Percentiles rank a stretch among this genome's conserved stretches.
These are phyloP conservation scores for Priceomyces melissophilus DNA, from an alignment of 805 yeast species.

Conservation along the genomic window DNA sequence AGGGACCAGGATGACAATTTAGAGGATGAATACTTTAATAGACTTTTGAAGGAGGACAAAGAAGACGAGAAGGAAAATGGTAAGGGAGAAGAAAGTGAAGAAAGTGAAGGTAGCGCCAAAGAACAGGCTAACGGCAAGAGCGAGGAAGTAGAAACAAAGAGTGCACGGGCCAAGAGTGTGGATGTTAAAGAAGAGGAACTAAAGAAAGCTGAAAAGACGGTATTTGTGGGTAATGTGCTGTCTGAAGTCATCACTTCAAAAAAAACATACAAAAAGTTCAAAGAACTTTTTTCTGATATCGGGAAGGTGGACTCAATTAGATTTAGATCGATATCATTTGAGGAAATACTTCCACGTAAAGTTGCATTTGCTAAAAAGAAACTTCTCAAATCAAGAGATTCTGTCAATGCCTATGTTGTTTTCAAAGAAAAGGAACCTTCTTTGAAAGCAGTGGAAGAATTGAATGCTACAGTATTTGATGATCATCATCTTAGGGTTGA, in stretches of 20 bases:
- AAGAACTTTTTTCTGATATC: conserved; percentile 50
- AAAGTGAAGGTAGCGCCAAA: conserved; percentile 15
- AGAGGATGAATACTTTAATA: conserved; percentile 52
- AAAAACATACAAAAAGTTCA: conserved; percentile 57
- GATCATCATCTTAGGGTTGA: conserved; percentile 85
- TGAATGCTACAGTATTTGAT: conserved; percentile 68
- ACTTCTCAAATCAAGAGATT: conserved; percentile 71
- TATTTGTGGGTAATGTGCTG: conserved; percentile 86
- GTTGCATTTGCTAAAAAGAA: conserved; percentile 83
- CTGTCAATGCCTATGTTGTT: conserved; percentile 87
- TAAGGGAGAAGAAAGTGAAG: conserved; percentile 16
- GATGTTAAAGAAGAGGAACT: conserved; percentile 70
- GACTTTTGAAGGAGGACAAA: conserved; percentile 39
- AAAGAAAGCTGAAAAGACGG: conserved; percentile 77
- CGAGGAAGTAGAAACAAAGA: conserved; percentile 9
- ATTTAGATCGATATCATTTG: conserved; percentile 88
- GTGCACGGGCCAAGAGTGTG: conserved; percentile 42
- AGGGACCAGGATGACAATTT: conserved; percentile 45
- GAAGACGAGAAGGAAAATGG: conserved; percentile 13
- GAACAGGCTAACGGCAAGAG: conserved; percentile 2
- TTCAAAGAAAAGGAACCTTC: conserved; percentile 54
- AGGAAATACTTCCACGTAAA: conserved; percentile 85
- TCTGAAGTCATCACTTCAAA: conserved; percentile 63
- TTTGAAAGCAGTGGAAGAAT: conserved; percentile 39
- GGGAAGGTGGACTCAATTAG: conserved; percentile 72